Base-by-base conservation (phyloP, 495 filamentous ascomycete genomes). In the Lepraria neglecta region DNA sequence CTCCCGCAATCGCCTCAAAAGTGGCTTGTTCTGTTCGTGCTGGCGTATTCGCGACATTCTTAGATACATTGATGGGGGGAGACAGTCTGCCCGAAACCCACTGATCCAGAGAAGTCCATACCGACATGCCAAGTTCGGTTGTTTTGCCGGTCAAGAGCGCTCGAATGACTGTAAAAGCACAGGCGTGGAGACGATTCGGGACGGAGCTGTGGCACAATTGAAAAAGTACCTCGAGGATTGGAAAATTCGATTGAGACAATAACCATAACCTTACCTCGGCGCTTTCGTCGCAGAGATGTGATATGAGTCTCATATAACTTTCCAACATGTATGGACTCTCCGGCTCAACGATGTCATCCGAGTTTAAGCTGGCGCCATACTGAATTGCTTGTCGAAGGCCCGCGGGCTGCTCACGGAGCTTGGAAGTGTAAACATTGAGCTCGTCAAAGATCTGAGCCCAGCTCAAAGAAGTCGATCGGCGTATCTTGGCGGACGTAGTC, bases 361-460 rank as follows among this genome's bases (percentile, higher is more conserved):
- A 78, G 62, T 89, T 87, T 27, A 79, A 75, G 65, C 88, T 88
- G 58, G 80, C 77, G 3, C 78, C 71, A 58, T 82, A 83, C 56
- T 84, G 76, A n/a, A 79, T 69, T 9, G 79, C 68, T 27, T 77
- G 74, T 58, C 86, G 86, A 4, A 80, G 69, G 40, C 71, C 75
- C 54, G 67, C 68, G 24, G 86, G 80, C 58, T 84, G 83, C 60
- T 91, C 84, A 19, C 80, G 82, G 47, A 90, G 79, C 61, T 85
- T 85, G 21, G 75, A 76, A 17, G 85, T 82, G 67, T 90, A 94
- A 62, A 85, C 86, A 40, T 86, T 80, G 40, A 97, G 76, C 72
- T 97, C 92, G 55, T 87, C 88, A 68, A 96, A 90, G 69, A 99
- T 97, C 65, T 95, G 90, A 19, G 78, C 77, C 91, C 94, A 99